phyloP scores from a whole-genome alignment of 129 eudicot genomes.

The Flaveria trinervia region DNA sequence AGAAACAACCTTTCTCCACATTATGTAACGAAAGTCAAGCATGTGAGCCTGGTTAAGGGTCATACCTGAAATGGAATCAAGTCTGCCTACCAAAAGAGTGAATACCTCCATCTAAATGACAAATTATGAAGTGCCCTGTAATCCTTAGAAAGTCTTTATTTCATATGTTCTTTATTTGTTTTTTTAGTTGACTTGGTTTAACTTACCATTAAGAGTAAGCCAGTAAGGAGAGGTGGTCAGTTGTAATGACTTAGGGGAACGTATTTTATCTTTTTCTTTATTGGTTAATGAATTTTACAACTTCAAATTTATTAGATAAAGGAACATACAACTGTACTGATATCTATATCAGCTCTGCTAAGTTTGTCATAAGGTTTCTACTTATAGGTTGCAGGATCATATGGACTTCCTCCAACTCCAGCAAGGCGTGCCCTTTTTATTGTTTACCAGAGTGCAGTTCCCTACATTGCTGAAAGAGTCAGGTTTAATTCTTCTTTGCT shows the following conservation, averaged over 20 bases:
- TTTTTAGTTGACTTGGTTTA: not conserved
- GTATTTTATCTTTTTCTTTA: not conserved
- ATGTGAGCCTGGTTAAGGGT: not conserved
- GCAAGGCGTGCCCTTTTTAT: slow-evolving; percentile 95
- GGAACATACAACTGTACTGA: not conserved
- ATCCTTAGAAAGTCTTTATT: not conserved
- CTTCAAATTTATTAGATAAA: not conserved
- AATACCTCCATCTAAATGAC: not conserved
- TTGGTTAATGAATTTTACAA: not conserved
- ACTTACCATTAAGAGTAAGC: not conserved
- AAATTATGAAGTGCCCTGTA: not conserved
- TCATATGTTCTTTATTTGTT: slow-evolving; percentile 2
- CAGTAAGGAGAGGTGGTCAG: not conserved
- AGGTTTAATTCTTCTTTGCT: slow-evolving; percentile 44
- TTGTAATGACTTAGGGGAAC: not conserved
- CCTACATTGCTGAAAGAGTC: slow-evolving; percentile 95
- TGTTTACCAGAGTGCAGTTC: slow-evolving; percentile 88
- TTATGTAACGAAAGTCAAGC: not conserved
- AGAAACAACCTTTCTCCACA: not conserved
- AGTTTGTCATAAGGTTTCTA: slow-evolving; percentile 21
- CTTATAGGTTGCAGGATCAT: slow-evolving; percentile 80
- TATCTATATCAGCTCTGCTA: slow-evolving; percentile 10
- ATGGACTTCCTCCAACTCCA: slow-evolving; percentile 98
- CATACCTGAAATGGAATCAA: not conserved
- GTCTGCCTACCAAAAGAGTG: not conserved